phyloP scores from a whole-genome alignment of 2,329 filamentous ascomycete genomes.

The Biscogniauxia mediterranea region DNA sequence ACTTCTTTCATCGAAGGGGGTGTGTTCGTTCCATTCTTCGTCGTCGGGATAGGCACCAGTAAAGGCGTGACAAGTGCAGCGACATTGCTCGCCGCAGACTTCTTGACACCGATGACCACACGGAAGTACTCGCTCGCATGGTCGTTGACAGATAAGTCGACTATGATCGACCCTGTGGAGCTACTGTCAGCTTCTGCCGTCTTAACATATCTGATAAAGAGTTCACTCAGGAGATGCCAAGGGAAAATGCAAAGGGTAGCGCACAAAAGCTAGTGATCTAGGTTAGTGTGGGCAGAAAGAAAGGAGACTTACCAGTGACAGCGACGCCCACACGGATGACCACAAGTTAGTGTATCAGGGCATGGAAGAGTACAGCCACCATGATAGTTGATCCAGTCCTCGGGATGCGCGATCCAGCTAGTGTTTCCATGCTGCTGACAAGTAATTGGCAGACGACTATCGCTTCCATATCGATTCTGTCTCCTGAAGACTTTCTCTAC shows the following conservation, averaged over 20 bases:
- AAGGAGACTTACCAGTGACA: slow-evolving; percentile 33
- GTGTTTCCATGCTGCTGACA: slow-evolving; percentile 59
- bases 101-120: slow-evolving; percentile 29
- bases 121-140: slow-evolving; percentile 25
- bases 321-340: slow-evolving; percentile 28
- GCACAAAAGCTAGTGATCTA: neutral
- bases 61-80: slow-evolving; percentile 25
- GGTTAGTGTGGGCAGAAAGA: neutral
- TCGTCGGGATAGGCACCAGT: slow-evolving; percentile 28
- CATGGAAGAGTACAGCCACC: slow-evolving; percentile 30
- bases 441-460: slow-evolving; percentile 55
- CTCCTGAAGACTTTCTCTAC: slow-evolving; percentile 41
- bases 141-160: slow-evolving; percentile 25
- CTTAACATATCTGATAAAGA: neutral
- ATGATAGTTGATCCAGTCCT: slow-evolving; percentile 47
- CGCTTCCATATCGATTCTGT: slow-evolving; percentile 31
- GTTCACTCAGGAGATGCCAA: neutral
- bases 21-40: slow-evolving; percentile 13
- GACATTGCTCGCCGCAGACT: slow-evolving; percentile 29
- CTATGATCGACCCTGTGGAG: slow-evolving; percentile 25
- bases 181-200: slow-evolving; percentile 3
- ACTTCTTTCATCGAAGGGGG: neutral
- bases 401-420: slow-evolving; percentile 49
- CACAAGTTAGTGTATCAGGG: slow-evolving; percentile 23
- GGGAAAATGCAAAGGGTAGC: neutral